These are phyloP conservation scores for Thecamonas trahens DNA, from an alignment of 78 protist species.

Conservation along the genomic window DNA sequence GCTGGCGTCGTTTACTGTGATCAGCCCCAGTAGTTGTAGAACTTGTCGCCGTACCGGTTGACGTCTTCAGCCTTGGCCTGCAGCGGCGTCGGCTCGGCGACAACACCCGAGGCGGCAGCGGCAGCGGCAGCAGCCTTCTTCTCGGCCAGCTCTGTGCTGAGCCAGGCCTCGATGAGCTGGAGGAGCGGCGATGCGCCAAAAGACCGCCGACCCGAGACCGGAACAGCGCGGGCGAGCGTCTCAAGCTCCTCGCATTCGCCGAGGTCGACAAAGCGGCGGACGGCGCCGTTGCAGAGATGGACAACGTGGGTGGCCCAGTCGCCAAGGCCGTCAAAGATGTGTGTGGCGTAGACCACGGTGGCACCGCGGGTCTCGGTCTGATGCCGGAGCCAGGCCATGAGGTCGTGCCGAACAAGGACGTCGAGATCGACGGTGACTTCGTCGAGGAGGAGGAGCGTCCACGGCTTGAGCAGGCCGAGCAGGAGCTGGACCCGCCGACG, in stretches of 20 bases:
- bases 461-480: conserved; percentile 4
- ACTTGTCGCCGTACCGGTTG: no score
- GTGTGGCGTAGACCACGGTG: conserved; percentile 32
- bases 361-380: conserved; percentile 6
- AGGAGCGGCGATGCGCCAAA: no score
- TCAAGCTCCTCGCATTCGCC: not conserved
- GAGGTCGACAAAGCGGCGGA: not conserved
- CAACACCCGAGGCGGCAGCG: not conserved
- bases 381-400: conserved; percentile 14
- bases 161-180: no score
- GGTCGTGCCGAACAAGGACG: conserved; percentile 21
- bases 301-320: conserved; percentile 37
- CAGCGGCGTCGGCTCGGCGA: no score
- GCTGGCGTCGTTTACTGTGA: no score
- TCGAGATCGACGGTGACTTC: conserved; percentile 54
- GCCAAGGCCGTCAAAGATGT: conserved; percentile 55
- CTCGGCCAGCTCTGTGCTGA: no score
- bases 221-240: not conserved
- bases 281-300: conserved; percentile 4
- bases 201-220: not conserved
- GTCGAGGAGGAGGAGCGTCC: conserved; percentile 29
- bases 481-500: conserved; percentile 42
- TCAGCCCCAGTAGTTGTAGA: no score
- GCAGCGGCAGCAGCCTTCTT: not conserved
- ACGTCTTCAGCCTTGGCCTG: no score